Evolutionary conservation across 2,329 filamentous ascomycete genomes (phyloP).

Genomic region (Alternaria consortialis): DNA sequence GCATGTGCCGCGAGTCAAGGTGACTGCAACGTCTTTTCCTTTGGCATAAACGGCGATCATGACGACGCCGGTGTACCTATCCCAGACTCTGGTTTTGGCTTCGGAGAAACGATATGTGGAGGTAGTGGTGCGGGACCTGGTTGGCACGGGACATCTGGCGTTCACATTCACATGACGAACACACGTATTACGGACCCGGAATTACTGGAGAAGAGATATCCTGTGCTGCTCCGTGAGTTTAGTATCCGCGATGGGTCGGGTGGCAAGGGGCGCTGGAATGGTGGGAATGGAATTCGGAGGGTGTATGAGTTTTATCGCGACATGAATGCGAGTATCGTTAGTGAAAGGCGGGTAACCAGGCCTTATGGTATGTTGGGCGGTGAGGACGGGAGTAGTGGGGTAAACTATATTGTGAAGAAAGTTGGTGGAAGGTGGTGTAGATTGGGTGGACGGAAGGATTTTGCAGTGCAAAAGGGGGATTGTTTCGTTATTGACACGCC

Average conservation of each 20-base stretch:
- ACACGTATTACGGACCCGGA: slow-evolving; percentile 51
- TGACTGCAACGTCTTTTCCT: slow-evolving; percentile 43
- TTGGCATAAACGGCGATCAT: slow-evolving; percentile 38
- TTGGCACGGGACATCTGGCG: slow-evolving; percentile 45
- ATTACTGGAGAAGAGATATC: slow-evolving; percentile 48
- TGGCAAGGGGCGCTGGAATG: slow-evolving; percentile 38
- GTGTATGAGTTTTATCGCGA: slow-evolving; percentile 43
- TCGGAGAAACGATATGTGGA: slow-evolving; percentile 50
- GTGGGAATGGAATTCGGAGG: slow-evolving; percentile 44
- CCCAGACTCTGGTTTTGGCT: slow-evolving; percentile 41
- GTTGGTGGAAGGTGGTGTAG: slow-evolving; percentile 22
- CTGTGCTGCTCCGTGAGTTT: slow-evolving; percentile 46
- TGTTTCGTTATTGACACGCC: slow-evolving; percentile 26
- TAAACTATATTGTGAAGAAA: slow-evolving; percentile 37
- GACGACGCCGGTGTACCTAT: slow-evolving; percentile 23
- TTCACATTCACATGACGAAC: slow-evolving; percentile 52
- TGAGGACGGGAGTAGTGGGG: slow-evolving; percentile 33
- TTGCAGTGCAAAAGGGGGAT: slow-evolving; percentile 20
- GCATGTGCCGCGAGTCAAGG: slow-evolving; percentile 44
- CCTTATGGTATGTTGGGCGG: slow-evolving; percentile 48
- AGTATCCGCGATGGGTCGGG: slow-evolving; percentile 42
- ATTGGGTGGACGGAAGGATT: slow-evolving; percentile 19
- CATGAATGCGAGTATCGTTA: slow-evolving; percentile 42
- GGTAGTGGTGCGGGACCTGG: slow-evolving; percentile 45
- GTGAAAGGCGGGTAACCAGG: slow-evolving; percentile 42